Base-by-base conservation (phyloP, 345 rosid species). In the Acer saccharum region DNA sequence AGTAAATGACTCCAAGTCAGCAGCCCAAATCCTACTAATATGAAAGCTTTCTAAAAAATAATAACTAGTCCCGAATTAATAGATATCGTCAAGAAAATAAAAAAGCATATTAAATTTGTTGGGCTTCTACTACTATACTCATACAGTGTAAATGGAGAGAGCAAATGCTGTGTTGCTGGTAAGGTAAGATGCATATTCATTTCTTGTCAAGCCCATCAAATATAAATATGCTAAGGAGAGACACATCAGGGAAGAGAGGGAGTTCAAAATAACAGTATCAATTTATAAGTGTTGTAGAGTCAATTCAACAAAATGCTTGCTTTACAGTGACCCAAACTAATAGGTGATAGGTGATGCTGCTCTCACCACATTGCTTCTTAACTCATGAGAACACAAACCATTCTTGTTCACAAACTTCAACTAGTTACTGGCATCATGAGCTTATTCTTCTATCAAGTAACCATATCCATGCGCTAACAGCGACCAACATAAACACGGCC, bases 391-490 rank as follows among this genome's bases (percentile, higher is more conserved):
- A 76, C 79, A 78, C 67, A 69, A 71, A 71, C 69, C 83, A 70
- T 79, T 61, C 79, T 67, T 78, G 78, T 79, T 63, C 86, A 81
- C 85, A 60, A 52, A 46, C 80, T 82, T 80, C 82, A 80, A 80
- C 78, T 76, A 46, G 74, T 72, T 78, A 78, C 72, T 69, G n/a
- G 50, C 84, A 71, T 72, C 77, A 75, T 65, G 72, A 52, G 74
- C 58, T 80, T 85, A 67, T 83, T 81, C 78, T 80, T 80, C 74
- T 65, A 76, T 76, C 77, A 75, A 74, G 75, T 54, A 69, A 74
- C 79, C 78, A 78, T 79, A 80, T 79, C 76, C 79, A 29, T 55
- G 71, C 70, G 21, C 60, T 18, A 76, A 63, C 10, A 54, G 65
- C 65, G 29, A 73, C 64, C 58, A 46, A 77, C 46, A 39, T 60